A percentile compares a stretch with the other conserved stretches of the same genome.
phyloP scores from a whole-genome alignment of 202 grass and related monocot genomes.

The Alloteropsis angusta region DNA sequence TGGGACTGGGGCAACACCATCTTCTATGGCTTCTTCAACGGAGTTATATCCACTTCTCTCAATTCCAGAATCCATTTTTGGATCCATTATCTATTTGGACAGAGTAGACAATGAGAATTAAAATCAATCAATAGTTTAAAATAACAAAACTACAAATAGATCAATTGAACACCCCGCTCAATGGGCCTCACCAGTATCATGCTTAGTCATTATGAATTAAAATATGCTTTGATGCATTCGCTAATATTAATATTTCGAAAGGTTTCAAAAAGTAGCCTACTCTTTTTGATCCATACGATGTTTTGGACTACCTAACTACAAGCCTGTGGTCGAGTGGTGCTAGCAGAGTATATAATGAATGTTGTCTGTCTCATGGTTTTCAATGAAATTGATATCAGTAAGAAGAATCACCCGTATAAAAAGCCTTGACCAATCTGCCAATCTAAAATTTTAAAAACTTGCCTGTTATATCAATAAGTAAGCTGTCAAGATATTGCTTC shows the following conservation, averaged over 20 bases:
- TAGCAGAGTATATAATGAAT: not conserved
- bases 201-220: not conserved
- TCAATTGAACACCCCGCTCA: not conserved
- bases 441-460: not conserved
- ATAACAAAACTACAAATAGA: not conserved
- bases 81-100: constrained; percentile 92
- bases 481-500: not conserved
- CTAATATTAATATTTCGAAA: constrained; percentile 2
- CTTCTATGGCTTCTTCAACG: constrained; percentile 88
- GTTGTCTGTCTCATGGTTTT: not conserved
- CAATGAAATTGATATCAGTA: not conserved
- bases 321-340: not conserved
- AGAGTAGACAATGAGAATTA: constrained; percentile 11
- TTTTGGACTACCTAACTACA: not conserved
- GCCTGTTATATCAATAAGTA: not conserved
- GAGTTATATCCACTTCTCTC: constrained; percentile 67
- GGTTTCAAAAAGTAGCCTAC: not conserved
- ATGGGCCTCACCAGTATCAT: not conserved
- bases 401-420: not conserved
- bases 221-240: not conserved
- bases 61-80: constrained; percentile 98
- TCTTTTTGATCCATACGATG: not conserved
- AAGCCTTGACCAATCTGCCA: not conserved
- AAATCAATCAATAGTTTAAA: constrained; percentile 24
- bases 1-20: constrained; percentile 79